Evolutionary conservation across 148 eudicot genomes (phyloP).

Genomic region (Amaranthus cruentus): DNA sequence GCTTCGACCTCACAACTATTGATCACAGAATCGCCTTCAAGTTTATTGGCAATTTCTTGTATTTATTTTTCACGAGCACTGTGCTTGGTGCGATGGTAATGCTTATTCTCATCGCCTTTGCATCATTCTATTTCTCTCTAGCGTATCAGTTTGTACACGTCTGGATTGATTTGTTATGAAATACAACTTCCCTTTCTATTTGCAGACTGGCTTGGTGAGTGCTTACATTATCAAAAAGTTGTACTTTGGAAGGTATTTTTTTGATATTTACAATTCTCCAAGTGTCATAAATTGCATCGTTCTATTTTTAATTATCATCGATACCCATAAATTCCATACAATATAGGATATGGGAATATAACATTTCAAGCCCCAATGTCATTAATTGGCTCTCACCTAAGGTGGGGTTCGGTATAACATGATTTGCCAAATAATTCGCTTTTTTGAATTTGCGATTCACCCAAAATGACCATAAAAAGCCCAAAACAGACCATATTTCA

Average conservation of each 20-base stretch:
- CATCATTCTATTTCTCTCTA: background rate
- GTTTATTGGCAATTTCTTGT: slow-evolving; percentile 47
- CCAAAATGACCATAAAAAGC: too few relatives aligned
- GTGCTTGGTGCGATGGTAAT: slow-evolving; percentile 59
- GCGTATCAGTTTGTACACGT: background rate
- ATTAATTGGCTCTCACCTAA: too few relatives aligned
- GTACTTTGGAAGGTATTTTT: slow-evolving; percentile 61
- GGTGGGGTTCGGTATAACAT: too few relatives aligned
- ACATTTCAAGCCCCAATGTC: too few relatives aligned
- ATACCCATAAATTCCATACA: background rate
- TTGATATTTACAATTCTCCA: background rate
- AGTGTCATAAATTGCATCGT: background rate
- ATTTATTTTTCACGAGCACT: slow-evolving; percentile 59
- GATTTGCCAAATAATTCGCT: too few relatives aligned
- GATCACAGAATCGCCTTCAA: slow-evolving; percentile 44
- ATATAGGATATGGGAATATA: too few relatives aligned
- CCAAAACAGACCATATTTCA: too few relatives aligned
- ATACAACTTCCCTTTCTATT: slow-evolving; percentile 7
- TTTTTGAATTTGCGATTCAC: too few relatives aligned
- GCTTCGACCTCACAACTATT: slow-evolving; percentile 48
- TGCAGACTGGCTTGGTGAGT: slow-evolving; percentile 78
- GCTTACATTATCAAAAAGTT: slow-evolving; percentile 64
- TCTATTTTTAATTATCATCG: background rate
- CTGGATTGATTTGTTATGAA: background rate
- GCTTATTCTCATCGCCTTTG: background rate